Base-by-base conservation (phyloP, 805 yeast species). In the Teunomyces funiuensis region DNA sequence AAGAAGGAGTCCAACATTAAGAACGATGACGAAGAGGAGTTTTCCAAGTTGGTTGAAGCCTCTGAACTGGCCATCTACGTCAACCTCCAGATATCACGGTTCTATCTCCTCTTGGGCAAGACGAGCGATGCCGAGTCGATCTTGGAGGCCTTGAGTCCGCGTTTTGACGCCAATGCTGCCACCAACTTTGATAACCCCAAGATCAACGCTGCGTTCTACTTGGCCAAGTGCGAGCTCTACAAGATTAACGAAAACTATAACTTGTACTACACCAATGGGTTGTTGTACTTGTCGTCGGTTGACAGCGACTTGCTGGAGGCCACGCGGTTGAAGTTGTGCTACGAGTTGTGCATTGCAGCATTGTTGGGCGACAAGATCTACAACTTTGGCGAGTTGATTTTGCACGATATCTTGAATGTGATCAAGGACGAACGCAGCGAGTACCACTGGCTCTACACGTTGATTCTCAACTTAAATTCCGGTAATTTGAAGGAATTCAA, bases 301-400 rank as follows among this genome's bases (percentile, higher is more conserved):
- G 75, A 68, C 16, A 64, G 64, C 18, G 64, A 61, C 30, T 60
- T 80, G 42, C 50, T 71, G 8, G 58, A 61, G 14, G 68, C 64
- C 25, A 65, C 62, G 33, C 46, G 51, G 40, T 60, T 71, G 41
- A 43, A 41, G 25, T 54, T 70, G 39, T 67, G 73, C 46, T 80
- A 82, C 54, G 95, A 91, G 51, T 77, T 91, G 51, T 77, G 91
- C 45, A 73, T 88, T 34, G 82, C 96, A 23, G 98, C 97, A 0
- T 69, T 93, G 45, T 73, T 91, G 53, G 98, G 97, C 37, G 96
- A 89, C 58, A 82, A 79, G 55, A 87, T 91, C 53, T 93, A 88
- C 72, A 93, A 91, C 68, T 93, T 93, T 64, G 98, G 98, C 39
- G 99, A 93, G 66, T 77, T 93, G 48, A 76, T 93, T 46, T 80